phyloP scores from a whole-genome alignment of 202 grass and related monocot species.

The Panicum virgatum region DNA sequence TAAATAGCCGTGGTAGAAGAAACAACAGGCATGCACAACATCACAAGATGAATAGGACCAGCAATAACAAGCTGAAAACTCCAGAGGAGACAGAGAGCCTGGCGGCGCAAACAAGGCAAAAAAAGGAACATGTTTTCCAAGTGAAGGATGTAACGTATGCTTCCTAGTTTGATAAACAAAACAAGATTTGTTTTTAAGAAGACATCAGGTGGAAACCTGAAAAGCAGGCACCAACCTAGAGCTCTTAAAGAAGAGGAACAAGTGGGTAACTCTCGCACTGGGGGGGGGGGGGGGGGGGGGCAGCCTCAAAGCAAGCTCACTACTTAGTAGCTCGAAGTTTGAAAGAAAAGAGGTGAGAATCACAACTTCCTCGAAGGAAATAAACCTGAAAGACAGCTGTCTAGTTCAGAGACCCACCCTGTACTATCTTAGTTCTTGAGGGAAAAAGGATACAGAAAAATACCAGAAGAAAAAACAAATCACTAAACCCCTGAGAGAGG shows the following conservation, averaged over 20 bases:
- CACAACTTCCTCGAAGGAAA: background rate
- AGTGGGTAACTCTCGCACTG: background rate
- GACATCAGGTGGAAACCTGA: constrained; percentile 9
- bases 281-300: no score
- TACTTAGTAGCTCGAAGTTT: background rate
- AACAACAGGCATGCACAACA: background rate
- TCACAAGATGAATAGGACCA: background rate
- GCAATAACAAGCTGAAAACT: background rate
- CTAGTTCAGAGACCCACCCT: background rate
- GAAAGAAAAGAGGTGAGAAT: background rate
- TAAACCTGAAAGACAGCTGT: background rate
- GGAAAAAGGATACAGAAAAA: background rate
- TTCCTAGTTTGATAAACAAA: constrained; percentile 14
- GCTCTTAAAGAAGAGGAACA: background rate
- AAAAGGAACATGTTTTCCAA: background rate
- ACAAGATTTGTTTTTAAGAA: constrained; percentile 11
- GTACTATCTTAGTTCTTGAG: background rate
- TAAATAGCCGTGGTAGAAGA: background rate
- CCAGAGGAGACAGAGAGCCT: background rate
- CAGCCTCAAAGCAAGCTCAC: background rate
- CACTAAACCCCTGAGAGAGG: background rate
- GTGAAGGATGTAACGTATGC: background rate
- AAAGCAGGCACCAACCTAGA: background rate
- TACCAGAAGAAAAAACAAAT: constrained; percentile 21
- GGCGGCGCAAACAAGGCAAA: background rate